phyloP scores from a whole-genome alignment of 2,329 filamentous ascomycete genomes.

The Sphaceloma murrayae region DNA sequence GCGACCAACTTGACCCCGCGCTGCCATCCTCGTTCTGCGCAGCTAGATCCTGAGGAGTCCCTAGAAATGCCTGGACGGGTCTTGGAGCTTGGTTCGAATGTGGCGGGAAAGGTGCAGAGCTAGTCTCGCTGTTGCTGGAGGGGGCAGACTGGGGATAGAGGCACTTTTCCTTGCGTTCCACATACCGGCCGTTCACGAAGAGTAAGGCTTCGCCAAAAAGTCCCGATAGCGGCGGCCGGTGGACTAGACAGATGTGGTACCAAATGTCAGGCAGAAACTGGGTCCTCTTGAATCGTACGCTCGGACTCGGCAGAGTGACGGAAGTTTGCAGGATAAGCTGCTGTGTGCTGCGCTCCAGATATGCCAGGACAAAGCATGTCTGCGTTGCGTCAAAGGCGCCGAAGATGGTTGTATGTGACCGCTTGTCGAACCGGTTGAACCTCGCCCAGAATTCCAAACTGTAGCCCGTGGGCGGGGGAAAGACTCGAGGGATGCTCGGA shows the following conservation, averaged over 20 bases:
- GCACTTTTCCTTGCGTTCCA: slow-evolving; percentile 73
- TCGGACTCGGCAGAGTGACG: slow-evolving; percentile 73
- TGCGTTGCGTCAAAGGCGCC: slow-evolving; percentile 87
- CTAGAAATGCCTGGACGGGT: slow-evolving; percentile 82
- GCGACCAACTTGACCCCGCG: slow-evolving; percentile 71
- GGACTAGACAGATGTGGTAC: slow-evolving; percentile 90
- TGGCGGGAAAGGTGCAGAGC: slow-evolving; percentile 56
- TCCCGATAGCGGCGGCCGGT: slow-evolving; percentile 67
- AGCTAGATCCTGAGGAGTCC: slow-evolving; percentile 82
- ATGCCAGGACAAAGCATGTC: slow-evolving; percentile 86
- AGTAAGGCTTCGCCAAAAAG: slow-evolving; percentile 72
- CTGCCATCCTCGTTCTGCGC: slow-evolving; percentile 61
- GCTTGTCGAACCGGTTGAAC: slow-evolving; percentile 75
- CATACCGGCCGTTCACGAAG: slow-evolving; percentile 87
- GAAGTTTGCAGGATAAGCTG: slow-evolving; percentile 97
- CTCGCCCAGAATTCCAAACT: slow-evolving; percentile 84
- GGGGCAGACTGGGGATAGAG: slow-evolving; percentile 74
- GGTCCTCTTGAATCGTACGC: slow-evolving; percentile 82
- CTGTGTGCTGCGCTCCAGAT: slow-evolving; percentile 84
- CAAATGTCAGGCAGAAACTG: slow-evolving; percentile 66
- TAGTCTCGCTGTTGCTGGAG: slow-evolving; percentile 53
- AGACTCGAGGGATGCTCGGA: slow-evolving; percentile 70
- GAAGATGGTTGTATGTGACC: slow-evolving; percentile 87
- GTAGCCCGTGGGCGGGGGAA: slow-evolving; percentile 79
- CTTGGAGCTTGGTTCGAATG: slow-evolving; percentile 19